Conservation (phyloP, 495 filamentous ascomycete genomes). For the Xylaria cubensis region DNA sequence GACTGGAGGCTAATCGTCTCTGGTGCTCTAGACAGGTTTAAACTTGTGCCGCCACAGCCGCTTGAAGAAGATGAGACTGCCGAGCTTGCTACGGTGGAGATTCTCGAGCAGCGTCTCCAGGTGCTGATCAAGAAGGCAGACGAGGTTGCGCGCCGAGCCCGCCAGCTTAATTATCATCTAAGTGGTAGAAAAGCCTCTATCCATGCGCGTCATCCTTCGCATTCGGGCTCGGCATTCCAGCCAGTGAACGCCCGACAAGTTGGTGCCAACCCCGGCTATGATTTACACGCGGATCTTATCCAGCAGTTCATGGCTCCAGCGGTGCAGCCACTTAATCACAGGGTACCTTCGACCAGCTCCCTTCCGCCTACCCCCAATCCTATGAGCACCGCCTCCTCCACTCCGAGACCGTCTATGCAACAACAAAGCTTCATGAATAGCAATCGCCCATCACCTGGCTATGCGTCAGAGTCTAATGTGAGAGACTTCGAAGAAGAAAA, state of each 20-base stretch:
- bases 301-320: slow-evolving; percentile 48
- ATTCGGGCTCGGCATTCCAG: slow-evolving; percentile 37
- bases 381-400: slow-evolving; percentile 37
- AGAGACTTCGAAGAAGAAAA: slow-evolving; percentile 43
- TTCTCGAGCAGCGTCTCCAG: slow-evolving; percentile 76
- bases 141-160: slow-evolving; percentile 75
- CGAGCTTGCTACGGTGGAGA: slow-evolving; percentile 82
- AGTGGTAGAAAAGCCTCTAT: slow-evolving; percentile 78
- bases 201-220: slow-evolving; percentile 39
- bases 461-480: slow-evolving; percentile 31
- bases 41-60: slow-evolving; percentile 71
- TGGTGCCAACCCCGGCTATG: slow-evolving; percentile 40
- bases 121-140: slow-evolving; percentile 81
- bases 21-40: slow-evolving; percentile 83
- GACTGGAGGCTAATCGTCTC: slow-evolving; percentile 83
- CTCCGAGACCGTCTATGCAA: slow-evolving; percentile 38
- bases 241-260: slow-evolving; percentile 35
- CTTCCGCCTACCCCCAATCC: slow-evolving; percentile 41
- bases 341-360: slow-evolving; percentile 37
- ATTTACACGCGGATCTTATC: slow-evolving; percentile 50
- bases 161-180: slow-evolving; percentile 82
- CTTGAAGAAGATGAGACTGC: slow-evolving; percentile 86
- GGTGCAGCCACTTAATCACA: slow-evolving; percentile 32
- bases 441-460: slow-evolving; percentile 40
- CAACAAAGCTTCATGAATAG: slow-evolving; percentile 35